Evolutionary conservation across 1,284 basidiomycete genomes (phyloP).

Genomic region (Cutaneotrichosporon mucoides): DNA sequence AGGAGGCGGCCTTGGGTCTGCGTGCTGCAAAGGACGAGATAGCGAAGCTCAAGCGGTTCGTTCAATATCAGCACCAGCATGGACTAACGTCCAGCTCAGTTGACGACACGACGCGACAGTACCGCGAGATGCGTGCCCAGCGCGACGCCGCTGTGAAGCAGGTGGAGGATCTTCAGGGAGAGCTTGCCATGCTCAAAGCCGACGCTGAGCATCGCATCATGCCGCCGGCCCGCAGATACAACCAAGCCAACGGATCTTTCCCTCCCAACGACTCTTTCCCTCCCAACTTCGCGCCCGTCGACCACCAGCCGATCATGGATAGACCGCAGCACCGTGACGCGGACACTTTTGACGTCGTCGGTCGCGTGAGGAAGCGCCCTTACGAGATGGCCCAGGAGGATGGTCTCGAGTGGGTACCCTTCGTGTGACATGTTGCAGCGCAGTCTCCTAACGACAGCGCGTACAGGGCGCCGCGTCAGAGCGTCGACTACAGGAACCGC

Average conservation of each 20-base stretch:
- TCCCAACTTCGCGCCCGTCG: too few relatives aligned
- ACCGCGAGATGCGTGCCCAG: conserved; percentile 4
- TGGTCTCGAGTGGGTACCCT: too few relatives aligned
- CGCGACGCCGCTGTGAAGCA: neutral
- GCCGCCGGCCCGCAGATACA: neutral
- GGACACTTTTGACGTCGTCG: too few relatives aligned
- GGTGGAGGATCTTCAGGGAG: neutral
- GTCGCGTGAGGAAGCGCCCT: too few relatives aligned
- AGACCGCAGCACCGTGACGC: too few relatives aligned
- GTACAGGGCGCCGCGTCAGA: too few relatives aligned
- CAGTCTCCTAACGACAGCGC: too few relatives aligned
- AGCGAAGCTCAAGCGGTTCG: neutral
- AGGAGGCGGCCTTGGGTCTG: neutral
- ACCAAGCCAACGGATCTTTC: neutral
- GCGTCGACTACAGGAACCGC: neutral
- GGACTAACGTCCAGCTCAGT: neutral
- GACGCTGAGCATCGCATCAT: neutral
- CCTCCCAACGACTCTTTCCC: too few relatives aligned
- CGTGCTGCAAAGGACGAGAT: neutral
- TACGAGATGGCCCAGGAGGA: too few relatives aligned
- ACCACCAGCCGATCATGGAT: too few relatives aligned
- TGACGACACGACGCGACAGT: conserved; percentile 1
- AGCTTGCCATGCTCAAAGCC: neutral
- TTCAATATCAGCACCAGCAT: too few relatives aligned
- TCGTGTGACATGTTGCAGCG: too few relatives aligned